Conservation (phyloP, 1,139 yeast species). For the Blastobotrys elegans region DNA sequence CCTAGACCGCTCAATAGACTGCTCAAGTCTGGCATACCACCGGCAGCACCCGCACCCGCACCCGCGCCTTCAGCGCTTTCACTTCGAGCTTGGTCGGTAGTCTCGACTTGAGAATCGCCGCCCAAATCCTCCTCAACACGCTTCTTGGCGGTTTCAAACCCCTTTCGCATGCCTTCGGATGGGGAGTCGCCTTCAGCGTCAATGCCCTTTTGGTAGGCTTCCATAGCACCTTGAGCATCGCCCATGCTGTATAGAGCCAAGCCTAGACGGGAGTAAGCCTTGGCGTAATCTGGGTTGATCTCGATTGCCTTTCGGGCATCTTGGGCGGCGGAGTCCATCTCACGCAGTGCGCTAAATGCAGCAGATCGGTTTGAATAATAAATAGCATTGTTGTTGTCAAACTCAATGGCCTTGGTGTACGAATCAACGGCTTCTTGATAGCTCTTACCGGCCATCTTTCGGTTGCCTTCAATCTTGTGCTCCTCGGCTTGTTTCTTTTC, state of each 20-base stretch:
- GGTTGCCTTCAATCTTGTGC: constrained; percentile 85
- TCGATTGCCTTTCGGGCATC: constrained; percentile 83
- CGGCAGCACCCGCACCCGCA: constrained; percentile 49
- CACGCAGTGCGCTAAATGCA: constrained; percentile 74
- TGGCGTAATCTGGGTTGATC: constrained; percentile 73
- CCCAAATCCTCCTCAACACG: constrained; percentile 74
- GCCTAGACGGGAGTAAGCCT: constrained; percentile 94
- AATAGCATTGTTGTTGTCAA: constrained; percentile 70
- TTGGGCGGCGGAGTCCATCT: constrained; percentile 70
- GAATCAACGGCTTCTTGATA: constrained; percentile 65
- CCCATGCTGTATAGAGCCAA: constrained; percentile 89
- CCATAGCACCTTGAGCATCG: constrained; percentile 80
- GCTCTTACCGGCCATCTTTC: constrained; percentile 78
- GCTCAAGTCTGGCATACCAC: constrained; percentile 56
- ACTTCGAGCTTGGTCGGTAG: constrained; percentile 19
- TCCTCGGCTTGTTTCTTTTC: constrained; percentile 68
- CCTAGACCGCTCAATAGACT: constrained; percentile 44
- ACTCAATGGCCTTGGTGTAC: constrained; percentile 76
- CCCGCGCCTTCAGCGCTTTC: constrained; percentile 32
- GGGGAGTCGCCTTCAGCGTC: constrained; percentile 82
- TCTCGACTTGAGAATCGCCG: constrained; percentile 32
- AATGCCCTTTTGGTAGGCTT: constrained; percentile 84
- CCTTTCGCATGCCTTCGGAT: constrained; percentile 87
- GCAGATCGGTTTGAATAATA: constrained; percentile 96
- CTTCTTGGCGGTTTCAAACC: constrained; percentile 87